phyloP scores from a whole-genome alignment of 805 yeast genomes.

The Starmerella sirachaensis region DNA sequence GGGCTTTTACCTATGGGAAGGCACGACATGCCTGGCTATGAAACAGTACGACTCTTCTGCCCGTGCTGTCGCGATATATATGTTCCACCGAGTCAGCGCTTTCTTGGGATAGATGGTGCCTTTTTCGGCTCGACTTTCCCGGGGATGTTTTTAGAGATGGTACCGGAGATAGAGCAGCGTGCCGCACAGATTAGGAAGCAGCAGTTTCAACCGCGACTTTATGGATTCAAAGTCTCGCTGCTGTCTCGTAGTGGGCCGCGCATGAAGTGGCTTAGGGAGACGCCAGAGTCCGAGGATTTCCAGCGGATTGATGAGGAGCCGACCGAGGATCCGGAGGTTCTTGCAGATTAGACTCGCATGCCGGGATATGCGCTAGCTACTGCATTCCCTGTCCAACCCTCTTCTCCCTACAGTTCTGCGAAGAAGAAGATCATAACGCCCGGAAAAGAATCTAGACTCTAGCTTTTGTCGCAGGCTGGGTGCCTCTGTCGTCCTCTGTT shows the following conservation, averaged over 20 bases:
- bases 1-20: conserved; percentile 85
- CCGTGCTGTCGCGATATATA: conserved; percentile 91
- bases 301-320: conserved; percentile 43
- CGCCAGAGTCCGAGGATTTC: conserved; percentile 46
- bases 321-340: conserved; percentile 9
- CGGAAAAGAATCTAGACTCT: too few relatives aligned
- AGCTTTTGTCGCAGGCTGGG: too few relatives aligned
- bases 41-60: conserved; percentile 84
- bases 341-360: too few relatives aligned
- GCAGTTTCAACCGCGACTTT: conserved; percentile 53
- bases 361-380: background rate
- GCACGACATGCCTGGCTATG: conserved; percentile 80
- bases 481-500: too few relatives aligned
- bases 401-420: too few relatives aligned
- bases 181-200: conserved; percentile 47
- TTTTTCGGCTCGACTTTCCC: conserved; percentile 95
- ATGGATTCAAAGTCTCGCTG: conserved; percentile 77
- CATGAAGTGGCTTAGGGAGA: conserved; percentile 85
- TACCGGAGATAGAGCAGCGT: conserved; percentile 77
- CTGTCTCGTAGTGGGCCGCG: conserved; percentile 74
- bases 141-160: conserved; percentile 79
- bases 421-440: too few relatives aligned
- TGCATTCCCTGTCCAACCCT: background rate
- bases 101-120: conserved; percentile 86
- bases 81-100: conserved; percentile 75